phyloP scores from a whole-genome alignment of 1,139 yeast genomes.

The Scheffersomyces cryptocercus region DNA sequence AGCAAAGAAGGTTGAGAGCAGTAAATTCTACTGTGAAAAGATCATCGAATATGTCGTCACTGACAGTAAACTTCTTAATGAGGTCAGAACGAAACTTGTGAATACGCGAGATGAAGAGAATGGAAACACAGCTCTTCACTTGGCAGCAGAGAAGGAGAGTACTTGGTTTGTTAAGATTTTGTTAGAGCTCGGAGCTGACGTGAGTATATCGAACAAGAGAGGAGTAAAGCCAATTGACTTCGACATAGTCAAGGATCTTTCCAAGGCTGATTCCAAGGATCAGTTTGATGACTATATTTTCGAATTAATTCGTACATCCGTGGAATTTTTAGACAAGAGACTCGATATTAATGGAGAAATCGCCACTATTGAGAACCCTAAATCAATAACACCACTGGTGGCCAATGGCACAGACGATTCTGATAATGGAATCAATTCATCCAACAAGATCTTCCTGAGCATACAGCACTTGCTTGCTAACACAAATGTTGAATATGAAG shows the following conservation, averaged over 20 bases:
- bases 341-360: constrained; percentile 22
- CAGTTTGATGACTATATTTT: constrained; percentile 28
- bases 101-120: constrained; percentile 72
- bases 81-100: constrained; percentile 64
- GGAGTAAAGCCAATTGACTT: constrained; percentile 87
- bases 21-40: constrained; percentile 71
- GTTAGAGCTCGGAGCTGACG: constrained; percentile 84
- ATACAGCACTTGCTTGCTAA: constrained; percentile 42
- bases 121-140: constrained; percentile 87
- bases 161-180: constrained; percentile 78
- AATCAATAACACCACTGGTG: constrained; percentile 9
- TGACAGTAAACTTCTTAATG: constrained; percentile 53
- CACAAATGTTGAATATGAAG: constrained; percentile 44
- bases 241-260: constrained; percentile 54
- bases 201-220: constrained; percentile 73
- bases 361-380: constrained; percentile 23
- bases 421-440: constrained; percentile 15
- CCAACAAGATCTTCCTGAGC: constrained; percentile 40
- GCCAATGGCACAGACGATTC: constrained; percentile 10
- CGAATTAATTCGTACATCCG: constrained; percentile 36
- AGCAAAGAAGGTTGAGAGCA: constrained; percentile 31
- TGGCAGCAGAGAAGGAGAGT: constrained; percentile 88
- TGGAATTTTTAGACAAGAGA: constrained; percentile 34
- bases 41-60: constrained; percentile 77
- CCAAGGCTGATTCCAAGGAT: constrained; percentile 15